Conservation (phyloP, 2,329 filamentous ascomycete species). For the Cryphonectria japonica region DNA sequence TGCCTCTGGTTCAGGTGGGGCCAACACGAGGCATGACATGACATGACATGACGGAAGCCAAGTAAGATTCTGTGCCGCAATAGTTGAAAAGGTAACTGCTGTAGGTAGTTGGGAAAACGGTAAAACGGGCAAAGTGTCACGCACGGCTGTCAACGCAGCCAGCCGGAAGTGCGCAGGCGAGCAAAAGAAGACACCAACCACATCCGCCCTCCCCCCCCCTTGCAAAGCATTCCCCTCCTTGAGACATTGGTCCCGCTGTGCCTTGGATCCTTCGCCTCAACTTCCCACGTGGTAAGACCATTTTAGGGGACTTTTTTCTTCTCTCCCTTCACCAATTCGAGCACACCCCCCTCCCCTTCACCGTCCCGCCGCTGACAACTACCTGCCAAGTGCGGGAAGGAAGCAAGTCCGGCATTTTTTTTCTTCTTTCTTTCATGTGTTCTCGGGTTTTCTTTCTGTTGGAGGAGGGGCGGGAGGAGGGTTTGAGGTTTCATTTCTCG, state of each 20-base stretch:
- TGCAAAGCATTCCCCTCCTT: not conserved
- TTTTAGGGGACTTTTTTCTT: not conserved
- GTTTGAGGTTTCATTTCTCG: not conserved
- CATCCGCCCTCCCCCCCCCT: not conserved
- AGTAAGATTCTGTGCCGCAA: not conserved
- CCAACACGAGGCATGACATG: conserved; percentile 1
- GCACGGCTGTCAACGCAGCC: conserved; percentile 5
- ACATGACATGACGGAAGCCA: not conserved
- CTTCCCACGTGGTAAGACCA: conserved; percentile 23
- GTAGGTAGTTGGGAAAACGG: not conserved
- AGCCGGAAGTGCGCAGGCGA: not conserved
- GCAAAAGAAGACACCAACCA: not conserved
- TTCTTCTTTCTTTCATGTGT: not conserved
- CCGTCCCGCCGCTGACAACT: conserved; percentile 5
- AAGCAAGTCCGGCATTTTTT: conserved; percentile 7
- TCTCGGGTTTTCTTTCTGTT: too few relatives aligned
- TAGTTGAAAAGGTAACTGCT: not conserved
- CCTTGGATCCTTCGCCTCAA: conserved; percentile 4
- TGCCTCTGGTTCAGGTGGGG: not conserved
- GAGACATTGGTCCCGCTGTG: not conserved
- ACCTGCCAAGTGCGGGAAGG: conserved; percentile 25
- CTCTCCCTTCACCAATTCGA: not conserved
- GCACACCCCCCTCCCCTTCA: not conserved
- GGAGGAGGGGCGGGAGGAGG: too few relatives aligned
- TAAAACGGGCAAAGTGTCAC: conserved; percentile 2